These are phyloP conservation scores for Ilex paraguariensis DNA, from an alignment of 305 asterid genomes.

Conservation along the genomic window DNA sequence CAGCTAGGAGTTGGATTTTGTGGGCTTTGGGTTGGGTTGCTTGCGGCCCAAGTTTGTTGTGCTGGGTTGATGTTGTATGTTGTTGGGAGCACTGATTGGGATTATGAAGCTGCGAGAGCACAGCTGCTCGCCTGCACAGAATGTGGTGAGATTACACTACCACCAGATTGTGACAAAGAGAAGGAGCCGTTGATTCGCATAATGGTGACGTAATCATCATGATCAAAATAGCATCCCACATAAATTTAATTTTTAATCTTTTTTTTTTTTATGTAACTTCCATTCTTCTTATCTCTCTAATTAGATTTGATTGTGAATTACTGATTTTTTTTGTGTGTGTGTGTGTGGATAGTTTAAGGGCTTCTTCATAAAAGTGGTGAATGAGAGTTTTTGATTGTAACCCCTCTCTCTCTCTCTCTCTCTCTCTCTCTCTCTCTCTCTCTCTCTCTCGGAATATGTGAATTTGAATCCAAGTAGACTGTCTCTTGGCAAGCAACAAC, in stretches of 20 bases:
- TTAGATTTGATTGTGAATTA: conserved; percentile 20
- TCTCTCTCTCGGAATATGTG: too few relatives aligned
- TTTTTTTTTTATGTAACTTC: not conserved
- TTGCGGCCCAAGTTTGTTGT: conserved; percentile 74
- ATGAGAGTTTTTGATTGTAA: too few relatives aligned
- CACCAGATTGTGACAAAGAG: conserved; percentile 32
- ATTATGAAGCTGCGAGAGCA: conserved; percentile 58
- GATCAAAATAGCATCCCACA: not conserved
- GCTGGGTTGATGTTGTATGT: conserved; percentile 78
- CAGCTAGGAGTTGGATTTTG: conserved; percentile 47
- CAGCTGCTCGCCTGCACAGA: conserved; percentile 66
- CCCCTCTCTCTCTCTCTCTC: too few relatives aligned
- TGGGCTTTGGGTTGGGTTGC: conserved; percentile 82
- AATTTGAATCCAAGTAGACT: too few relatives aligned
- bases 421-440: too few relatives aligned
- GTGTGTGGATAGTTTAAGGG: too few relatives aligned
- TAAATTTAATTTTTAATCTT: conserved; percentile 4
- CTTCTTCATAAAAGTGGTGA: too few relatives aligned
- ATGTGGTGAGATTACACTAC: conserved; percentile 26
- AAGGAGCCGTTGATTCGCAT: conserved; percentile 56
- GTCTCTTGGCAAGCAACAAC: too few relatives aligned
- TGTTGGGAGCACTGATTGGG: conserved; percentile 79
- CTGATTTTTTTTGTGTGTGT: conserved; percentile 4
- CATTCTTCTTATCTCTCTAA: conserved; percentile 18
- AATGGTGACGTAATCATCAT: conserved; percentile 43